These are phyloP conservation scores for Wallacemonas sp. DNA, from an alignment of 208 protist species.

Conservation along the genomic window DNA sequence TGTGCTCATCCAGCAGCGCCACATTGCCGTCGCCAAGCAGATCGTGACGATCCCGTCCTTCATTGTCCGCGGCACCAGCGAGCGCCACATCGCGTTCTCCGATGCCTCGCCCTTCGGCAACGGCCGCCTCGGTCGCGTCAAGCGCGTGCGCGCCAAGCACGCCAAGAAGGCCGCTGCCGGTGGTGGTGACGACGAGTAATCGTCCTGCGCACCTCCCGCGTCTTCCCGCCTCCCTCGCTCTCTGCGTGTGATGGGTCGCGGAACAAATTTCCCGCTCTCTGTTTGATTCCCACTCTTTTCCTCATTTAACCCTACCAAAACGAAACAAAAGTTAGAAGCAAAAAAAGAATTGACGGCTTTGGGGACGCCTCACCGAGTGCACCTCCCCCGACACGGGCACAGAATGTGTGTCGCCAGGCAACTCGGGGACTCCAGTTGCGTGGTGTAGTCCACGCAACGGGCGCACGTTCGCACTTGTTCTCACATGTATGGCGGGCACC, in stretches of 20 bases:
- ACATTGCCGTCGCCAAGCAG: conserved; percentile 99
- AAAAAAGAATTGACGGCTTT: too few species aligned
- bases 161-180: conserved; percentile 69
- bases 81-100: conserved; percentile 99
- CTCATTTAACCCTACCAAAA: conserved; percentile 5
- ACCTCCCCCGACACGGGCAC: too few species aligned
- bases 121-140: conserved; percentile 96
- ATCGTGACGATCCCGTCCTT: conserved; percentile 99
- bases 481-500: too few species aligned
- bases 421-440: too few species aligned
- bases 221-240: conserved; percentile 98
- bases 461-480: too few species aligned
- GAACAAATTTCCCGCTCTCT: background rate
- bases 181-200: conserved; percentile 59
- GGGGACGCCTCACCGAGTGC: too few species aligned
- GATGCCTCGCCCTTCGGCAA: conserved; percentile 96
- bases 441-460: too few species aligned
- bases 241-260: background rate
- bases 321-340: background rate
- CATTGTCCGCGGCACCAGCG: conserved; percentile 97
- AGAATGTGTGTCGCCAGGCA: too few species aligned
- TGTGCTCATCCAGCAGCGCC: conserved; percentile 98
- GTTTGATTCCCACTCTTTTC: conserved; percentile 17
- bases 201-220: conserved; percentile 96
- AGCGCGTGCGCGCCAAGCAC: conserved; percentile 89